These are phyloP conservation scores for Kluyveromyces sp. DNA, from an alignment of 1,139 yeast species.

Conservation along the genomic window DNA sequence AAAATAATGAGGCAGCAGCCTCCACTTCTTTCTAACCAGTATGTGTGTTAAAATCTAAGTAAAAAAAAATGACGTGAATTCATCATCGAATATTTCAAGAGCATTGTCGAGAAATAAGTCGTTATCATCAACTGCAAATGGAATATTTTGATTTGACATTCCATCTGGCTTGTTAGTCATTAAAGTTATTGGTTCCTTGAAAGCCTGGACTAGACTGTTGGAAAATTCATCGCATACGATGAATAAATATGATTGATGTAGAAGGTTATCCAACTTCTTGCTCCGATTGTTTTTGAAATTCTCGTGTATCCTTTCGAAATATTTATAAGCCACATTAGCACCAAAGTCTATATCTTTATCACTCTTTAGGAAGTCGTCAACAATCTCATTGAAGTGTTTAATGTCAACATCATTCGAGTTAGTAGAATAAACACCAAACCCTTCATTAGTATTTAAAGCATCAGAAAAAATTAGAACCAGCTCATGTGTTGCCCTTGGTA, in stretches of 20 bases:
- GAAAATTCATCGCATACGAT: not conserved
- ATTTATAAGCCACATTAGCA: not conserved
- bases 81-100: not conserved
- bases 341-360: not conserved
- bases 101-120: not conserved
- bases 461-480: not conserved
- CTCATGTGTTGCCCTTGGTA: constrained; percentile 1
- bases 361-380: not conserved
- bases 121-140: not conserved
- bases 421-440: no score
- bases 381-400: not conserved
- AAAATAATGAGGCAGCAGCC: no score
- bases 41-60: no score
- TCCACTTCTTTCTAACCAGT: no score
- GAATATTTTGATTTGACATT: not conserved
- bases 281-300: not conserved
- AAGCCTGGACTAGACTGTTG: not conserved
- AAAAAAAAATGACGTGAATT: not conserved
- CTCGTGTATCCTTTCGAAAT: not conserved
- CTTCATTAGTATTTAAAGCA: not conserved
- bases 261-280: not conserved
- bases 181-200: not conserved
- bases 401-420: not conserved
- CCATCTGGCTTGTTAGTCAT: not conserved
- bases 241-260: not conserved